These are phyloP conservation scores for Cytospora mali DNA, from an alignment of 2,329 filamentous ascomycete genomes.

Conservation along the genomic window DNA sequence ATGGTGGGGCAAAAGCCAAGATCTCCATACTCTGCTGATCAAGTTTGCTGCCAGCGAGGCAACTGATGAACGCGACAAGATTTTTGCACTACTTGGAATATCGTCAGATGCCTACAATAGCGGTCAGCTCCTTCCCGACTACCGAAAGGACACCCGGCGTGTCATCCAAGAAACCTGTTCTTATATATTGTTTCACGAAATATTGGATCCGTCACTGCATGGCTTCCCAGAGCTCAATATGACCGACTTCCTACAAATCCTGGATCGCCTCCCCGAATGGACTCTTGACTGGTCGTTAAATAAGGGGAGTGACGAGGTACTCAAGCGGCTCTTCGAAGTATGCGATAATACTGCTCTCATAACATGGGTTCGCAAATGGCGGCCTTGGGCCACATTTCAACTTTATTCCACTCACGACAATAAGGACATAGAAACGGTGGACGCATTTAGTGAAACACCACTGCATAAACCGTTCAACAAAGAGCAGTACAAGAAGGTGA, in stretches of 20 bases:
- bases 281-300: not conserved
- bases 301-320: not conserved
- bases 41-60: not conserved
- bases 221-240: not conserved
- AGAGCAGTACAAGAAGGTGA: no score
- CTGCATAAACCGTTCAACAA: no score
- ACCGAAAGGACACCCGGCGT: not conserved
- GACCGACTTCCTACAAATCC: not conserved
- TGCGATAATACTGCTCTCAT: no score
- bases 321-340: not conserved
- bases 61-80: slow-evolving; percentile 1
- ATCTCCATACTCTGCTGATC: not conserved
- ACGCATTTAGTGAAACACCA: no score
- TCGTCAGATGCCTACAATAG: not conserved
- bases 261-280: not conserved
- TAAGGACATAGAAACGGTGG: no score
- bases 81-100: not conserved
- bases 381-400: no score
- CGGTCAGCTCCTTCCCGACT: not conserved
- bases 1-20: not conserved
- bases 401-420: no score
- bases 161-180: not conserved
- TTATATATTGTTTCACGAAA: not conserved
- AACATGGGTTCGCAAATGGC: no score
- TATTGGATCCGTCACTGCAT: not conserved